These are phyloP conservation scores for Trichoderma sp. DNA, from an alignment of 2,329 filamentous ascomycete species.

Conservation along the genomic window DNA sequence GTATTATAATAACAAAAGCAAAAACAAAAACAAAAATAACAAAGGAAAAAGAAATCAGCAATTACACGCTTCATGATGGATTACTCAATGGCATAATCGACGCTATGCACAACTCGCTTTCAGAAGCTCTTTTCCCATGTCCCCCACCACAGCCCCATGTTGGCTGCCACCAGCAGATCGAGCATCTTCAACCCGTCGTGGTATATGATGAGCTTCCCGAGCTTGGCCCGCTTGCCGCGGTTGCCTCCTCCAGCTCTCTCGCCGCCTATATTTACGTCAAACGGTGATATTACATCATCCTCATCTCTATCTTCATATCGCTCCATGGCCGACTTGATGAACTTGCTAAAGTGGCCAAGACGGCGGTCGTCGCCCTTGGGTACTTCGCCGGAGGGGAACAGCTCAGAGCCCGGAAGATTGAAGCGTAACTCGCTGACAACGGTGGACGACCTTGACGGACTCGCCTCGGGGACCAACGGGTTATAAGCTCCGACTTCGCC, in stretches of 20 bases:
- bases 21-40: neutral
- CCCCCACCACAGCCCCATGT: slow-evolving; percentile 91
- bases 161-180: slow-evolving; percentile 85
- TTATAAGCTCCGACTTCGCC: slow-evolving; percentile 39
- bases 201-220: slow-evolving; percentile 88
- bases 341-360: slow-evolving; percentile 45
- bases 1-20: neutral
- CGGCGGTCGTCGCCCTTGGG: slow-evolving; percentile 34
- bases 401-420: slow-evolving; percentile 68
- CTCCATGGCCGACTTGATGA: slow-evolving; percentile 35
- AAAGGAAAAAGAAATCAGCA: neutral
- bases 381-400: slow-evolving; percentile 42
- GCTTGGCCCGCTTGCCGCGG: slow-evolving; percentile 80
- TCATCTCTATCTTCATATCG: slow-evolving; percentile 39
- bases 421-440: slow-evolving; percentile 82
- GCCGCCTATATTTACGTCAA: slow-evolving; percentile 74
- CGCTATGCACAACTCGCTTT: neutral
- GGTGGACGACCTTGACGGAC: slow-evolving; percentile 36
- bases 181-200: slow-evolving; percentile 94
- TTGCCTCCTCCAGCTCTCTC: slow-evolving; percentile 86
- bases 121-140: slow-evolving; percentile 65
- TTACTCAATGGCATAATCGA: neutral
- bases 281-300: slow-evolving; percentile 38
- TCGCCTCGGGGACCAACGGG: slow-evolving; percentile 40
- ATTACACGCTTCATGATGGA: neutral